Conservation (phyloP, 2,329 filamentous ascomycete genomes). For the Camillea tinctor region DNA sequence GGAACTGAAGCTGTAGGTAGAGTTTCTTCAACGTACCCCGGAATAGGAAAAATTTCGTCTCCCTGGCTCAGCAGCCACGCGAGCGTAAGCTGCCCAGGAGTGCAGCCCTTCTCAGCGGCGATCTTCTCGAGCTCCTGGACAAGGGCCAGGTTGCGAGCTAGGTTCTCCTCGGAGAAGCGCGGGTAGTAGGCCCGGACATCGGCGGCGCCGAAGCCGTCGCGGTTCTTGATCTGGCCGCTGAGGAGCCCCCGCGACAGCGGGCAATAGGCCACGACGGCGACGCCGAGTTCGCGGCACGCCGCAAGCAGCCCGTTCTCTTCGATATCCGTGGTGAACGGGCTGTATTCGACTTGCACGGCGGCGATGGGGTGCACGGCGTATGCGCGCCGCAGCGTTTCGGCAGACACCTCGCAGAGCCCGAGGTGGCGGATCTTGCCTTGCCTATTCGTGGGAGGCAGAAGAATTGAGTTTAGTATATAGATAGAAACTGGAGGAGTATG, state of each 20-base stretch:
- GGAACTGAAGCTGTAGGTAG: no score
- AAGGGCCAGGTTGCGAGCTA: slow-evolving; percentile 45
- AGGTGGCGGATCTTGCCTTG: slow-evolving; percentile 54
- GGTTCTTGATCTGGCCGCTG: slow-evolving; percentile 27
- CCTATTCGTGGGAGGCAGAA: slow-evolving; percentile 17
- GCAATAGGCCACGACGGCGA: slow-evolving; percentile 41
- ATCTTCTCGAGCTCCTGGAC: slow-evolving; percentile 28
- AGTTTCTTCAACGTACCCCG: slow-evolving; percentile 16
- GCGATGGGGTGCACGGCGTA: slow-evolving; percentile 47
- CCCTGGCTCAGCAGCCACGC: slow-evolving; percentile 55
- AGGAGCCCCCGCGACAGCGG: slow-evolving; percentile 45
- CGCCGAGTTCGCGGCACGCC: slow-evolving; percentile 46
- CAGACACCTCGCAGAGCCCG: slow-evolving; percentile 49
- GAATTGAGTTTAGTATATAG: neutral
- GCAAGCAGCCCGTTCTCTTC: slow-evolving; percentile 42
- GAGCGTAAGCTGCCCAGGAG: slow-evolving; percentile 52
- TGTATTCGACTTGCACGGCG: slow-evolving; percentile 55
- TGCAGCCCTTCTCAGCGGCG: slow-evolving; percentile 37
- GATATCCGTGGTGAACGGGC: slow-evolving; percentile 48
- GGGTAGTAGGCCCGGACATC: slow-evolving; percentile 30
- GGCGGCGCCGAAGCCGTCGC: slow-evolving; percentile 32
- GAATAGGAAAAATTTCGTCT: slow-evolving; percentile 40
- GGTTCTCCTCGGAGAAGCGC: slow-evolving; percentile 46
- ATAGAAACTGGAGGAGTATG: neutral
- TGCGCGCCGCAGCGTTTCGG: slow-evolving; percentile 49